phyloP scores from a whole-genome alignment of 495 filamentous ascomycete species.

The Xylaria curta region DNA sequence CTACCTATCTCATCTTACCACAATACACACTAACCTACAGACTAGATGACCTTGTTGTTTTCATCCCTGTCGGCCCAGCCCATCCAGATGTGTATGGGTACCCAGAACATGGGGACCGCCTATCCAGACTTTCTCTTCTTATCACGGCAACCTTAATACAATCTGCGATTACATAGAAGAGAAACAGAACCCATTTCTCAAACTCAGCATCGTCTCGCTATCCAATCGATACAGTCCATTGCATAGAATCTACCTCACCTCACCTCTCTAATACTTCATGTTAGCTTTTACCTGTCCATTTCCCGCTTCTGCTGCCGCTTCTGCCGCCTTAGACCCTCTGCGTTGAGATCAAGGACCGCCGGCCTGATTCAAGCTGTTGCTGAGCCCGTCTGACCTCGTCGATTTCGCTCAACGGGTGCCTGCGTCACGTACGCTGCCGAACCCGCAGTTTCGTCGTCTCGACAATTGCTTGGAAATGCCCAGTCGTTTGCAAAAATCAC shows the following conservation, averaged over 20 bases:
- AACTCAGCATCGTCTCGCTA: slow-evolving; percentile 19
- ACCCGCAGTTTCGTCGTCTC: background rate
- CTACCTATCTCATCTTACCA: background rate
- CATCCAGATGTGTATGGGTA: slow-evolving; percentile 11
- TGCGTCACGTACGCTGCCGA: background rate
- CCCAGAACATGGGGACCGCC: slow-evolving; percentile 14
- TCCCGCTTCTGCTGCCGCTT: slow-evolving; percentile 1
- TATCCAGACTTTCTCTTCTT: slow-evolving; percentile 16
- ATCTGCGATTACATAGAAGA: slow-evolving; percentile 18
- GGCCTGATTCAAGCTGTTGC: background rate
- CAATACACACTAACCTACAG: too few relatives aligned
- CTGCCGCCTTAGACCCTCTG: background rate
- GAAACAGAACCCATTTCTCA: slow-evolving; percentile 19
- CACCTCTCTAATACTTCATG: slow-evolving; percentile 2
- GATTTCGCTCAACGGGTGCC: background rate
- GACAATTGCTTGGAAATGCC: slow-evolving; percentile 15
- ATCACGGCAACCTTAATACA: slow-evolving; percentile 18
- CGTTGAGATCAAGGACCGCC: background rate
- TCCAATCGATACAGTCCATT: slow-evolving; percentile 18
- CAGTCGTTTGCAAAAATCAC: slow-evolving; percentile 22
- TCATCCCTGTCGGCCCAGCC: slow-evolving; percentile 19
- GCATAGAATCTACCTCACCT: slow-evolving; percentile 8
- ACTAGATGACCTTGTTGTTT: background rate
- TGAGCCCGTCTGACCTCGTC: slow-evolving; percentile 5
- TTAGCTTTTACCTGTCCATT: slow-evolving; percentile 11